Base-by-base conservation (phyloP, 1,139 yeast species). In the Pichia cactophila region DNA sequence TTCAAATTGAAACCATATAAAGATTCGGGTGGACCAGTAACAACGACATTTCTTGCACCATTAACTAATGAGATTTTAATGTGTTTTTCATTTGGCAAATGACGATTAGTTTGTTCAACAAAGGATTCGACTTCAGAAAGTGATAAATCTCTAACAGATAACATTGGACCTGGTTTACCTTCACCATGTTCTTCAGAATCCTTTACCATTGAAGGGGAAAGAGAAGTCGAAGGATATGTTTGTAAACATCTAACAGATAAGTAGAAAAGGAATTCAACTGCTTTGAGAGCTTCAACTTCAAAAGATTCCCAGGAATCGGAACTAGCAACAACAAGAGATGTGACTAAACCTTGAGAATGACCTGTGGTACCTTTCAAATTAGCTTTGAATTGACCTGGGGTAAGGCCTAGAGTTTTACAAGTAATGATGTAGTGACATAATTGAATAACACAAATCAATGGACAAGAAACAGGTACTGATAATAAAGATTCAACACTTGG, bases 11-110 rank as follows among this genome's bases (percentile, higher is more conserved):
- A 80, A 75, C 99, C 99, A 63, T 92, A 92, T 59, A 92, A 76
- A n/a, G 97, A 89, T 75, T 89, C 96, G 50, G 98, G 97, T 48
- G 98, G 98, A 68, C 99, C 99, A 37, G 95, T 81, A 50, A 92
- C 87, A 54, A 92, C 98, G 73, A 89, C 77, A 70, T 89, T 88
- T 72, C 96, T 82, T 44, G 96, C 96, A 67, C 98, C 98, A 65
- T 92, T 92, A 60, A 90, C 77, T 66, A 92, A 80, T 48, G 97
- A 89, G 58, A 92, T 83, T 54, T 84, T 87, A 63, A 92, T 84
- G 65, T 88, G 96, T 71, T 88, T 88, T 63, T 88, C 96, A 51
- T 74, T 72, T 60, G 98, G 97, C 70, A 92, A 80, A 71, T 90
- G 97, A 65, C 84, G 80, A 73, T 92, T 92, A 54, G 99, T 92